Base-by-base conservation (phyloP, 2,329 filamentous ascomycete species). In the Myriosclerotinia scirpicola region DNA sequence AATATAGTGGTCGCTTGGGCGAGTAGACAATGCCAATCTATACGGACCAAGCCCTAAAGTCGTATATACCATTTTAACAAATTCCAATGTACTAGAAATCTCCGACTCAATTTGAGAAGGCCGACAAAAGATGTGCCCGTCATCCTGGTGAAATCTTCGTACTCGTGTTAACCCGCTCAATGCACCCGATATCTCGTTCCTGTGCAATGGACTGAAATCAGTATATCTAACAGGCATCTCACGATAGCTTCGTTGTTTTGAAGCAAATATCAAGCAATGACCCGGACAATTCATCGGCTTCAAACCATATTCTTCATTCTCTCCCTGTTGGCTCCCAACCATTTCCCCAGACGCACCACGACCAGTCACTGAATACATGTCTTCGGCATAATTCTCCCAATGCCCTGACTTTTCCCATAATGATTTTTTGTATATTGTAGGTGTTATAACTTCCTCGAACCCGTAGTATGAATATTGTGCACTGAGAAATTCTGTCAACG, bases 231-330 rank as follows among this genome's bases (percentile, higher is more conserved):
- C 84, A 1, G 93, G 92, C 22, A 96, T 81, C 70, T 96, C 90
- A 70, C 89, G 85, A 78, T 94, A 94, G 72, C 89, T 92, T 68
- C 88, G 87, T 67, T 84, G 83, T 71, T 89, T 85, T 56, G 89
- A 89, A 68, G 85, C 88, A 76, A 96, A 96, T 69, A 96, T 85
- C 70, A 96, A 81, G 76, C 92, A 96, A 78, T 96, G 92, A 3
- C 92, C 92, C 0, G 92, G 92, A 76, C 92, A 96, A 76, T 96
- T 96, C 92, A 96, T 96, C 17, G 92, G 92, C 78, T 96, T 96
- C 72, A 96, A 80, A 22, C 91, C 91, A 78, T 91, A 96, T 69
- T 91, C 89, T 70, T 89, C 87, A 68, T 86, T 83, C 69, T 88
- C 85, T 26, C 81, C 82, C 9, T 77, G 70, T 68, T 85, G 81